phyloP scores from a whole-genome alignment of 2,329 filamentous ascomycete species.

The Cladorrhinum sp. region DNA sequence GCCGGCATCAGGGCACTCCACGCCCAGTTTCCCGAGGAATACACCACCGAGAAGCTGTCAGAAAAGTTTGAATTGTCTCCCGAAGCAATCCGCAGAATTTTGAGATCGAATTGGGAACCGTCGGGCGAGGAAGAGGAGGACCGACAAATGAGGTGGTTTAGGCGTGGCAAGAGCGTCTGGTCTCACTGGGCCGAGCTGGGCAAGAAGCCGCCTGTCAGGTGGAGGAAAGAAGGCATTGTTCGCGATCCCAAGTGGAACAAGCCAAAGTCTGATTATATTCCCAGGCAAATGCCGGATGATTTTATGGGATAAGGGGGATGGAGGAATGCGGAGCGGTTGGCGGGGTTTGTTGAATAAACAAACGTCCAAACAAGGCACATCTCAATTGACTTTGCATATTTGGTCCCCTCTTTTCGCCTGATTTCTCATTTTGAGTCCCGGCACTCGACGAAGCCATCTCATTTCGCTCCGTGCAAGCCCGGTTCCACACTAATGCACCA shows the following conservation, averaged over 20 bases:
- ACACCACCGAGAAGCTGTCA: constrained; percentile 71
- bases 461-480: constrained; percentile 22
- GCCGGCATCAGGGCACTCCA: constrained; percentile 86
- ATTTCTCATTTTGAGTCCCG: not conserved
- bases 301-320: constrained; percentile 1
- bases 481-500: constrained; percentile 26
- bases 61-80: constrained; percentile 79
- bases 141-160: constrained; percentile 60
- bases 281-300: not conserved
- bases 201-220: constrained; percentile 58
- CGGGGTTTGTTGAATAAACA: not conserved
- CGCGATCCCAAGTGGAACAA: constrained; percentile 37
- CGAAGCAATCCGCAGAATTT: constrained; percentile 82
- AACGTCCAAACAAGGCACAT: not conserved
- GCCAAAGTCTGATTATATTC: not conserved
- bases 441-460: constrained; percentile 17
- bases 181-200: constrained; percentile 57
- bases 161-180: constrained; percentile 60
- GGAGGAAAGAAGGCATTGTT: constrained; percentile 54
- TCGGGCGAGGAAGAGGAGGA: constrained; percentile 52
- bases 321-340: not conserved
- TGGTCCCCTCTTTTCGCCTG: not conserved
- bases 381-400: not conserved
- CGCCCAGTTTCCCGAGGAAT: constrained; percentile 70
- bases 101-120: constrained; percentile 74